These are phyloP conservation scores for Acidiella bohemica DNA, from an alignment of 495 filamentous ascomycete species.

Conservation along the genomic window DNA sequence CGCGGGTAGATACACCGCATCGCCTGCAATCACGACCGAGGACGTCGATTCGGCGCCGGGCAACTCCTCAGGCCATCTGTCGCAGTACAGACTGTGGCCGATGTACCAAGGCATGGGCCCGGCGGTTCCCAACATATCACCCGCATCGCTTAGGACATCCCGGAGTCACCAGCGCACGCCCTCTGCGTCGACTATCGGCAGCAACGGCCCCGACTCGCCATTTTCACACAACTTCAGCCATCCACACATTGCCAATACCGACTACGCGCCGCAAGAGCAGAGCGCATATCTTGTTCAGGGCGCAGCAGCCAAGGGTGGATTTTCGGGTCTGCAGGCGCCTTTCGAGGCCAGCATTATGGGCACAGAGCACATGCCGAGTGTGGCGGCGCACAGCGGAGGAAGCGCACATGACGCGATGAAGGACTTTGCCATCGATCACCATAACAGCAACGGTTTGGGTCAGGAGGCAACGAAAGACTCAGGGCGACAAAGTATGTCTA, in stretches of 20 bases:
- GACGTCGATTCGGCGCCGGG: background rate
- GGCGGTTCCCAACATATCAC: slow-evolving; percentile 5
- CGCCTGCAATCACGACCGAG: background rate
- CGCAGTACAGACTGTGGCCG: slow-evolving; percentile 1
- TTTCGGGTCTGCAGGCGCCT: too few relatives aligned
- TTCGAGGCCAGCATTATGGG: slow-evolving; percentile 22
- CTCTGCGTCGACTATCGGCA: slow-evolving; percentile 27
- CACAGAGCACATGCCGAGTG: slow-evolving; percentile 11
- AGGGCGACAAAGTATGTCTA: slow-evolving; percentile 41
- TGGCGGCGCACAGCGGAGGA: slow-evolving; percentile 25
- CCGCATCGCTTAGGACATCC: too few relatives aligned
- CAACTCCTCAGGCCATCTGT: background rate
- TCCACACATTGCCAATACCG: slow-evolving; percentile 28
- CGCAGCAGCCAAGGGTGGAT: too few relatives aligned
- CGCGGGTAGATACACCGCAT: background rate
- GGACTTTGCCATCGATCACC: slow-evolving; percentile 41
- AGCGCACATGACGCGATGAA: slow-evolving; percentile 42
- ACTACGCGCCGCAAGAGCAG: slow-evolving; percentile 23
- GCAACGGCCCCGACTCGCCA: slow-evolving; percentile 25
- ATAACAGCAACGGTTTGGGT: too few relatives aligned
- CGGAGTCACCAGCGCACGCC: slow-evolving; percentile 26
- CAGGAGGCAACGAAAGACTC: slow-evolving; percentile 33
- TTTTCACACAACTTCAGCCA: slow-evolving; percentile 20
- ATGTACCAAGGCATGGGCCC: slow-evolving; percentile 14
- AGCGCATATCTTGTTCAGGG: too few relatives aligned